phyloP scores from a whole-genome alignment of 148 eudicot genomes.

The Polygonum aviculare region DNA sequence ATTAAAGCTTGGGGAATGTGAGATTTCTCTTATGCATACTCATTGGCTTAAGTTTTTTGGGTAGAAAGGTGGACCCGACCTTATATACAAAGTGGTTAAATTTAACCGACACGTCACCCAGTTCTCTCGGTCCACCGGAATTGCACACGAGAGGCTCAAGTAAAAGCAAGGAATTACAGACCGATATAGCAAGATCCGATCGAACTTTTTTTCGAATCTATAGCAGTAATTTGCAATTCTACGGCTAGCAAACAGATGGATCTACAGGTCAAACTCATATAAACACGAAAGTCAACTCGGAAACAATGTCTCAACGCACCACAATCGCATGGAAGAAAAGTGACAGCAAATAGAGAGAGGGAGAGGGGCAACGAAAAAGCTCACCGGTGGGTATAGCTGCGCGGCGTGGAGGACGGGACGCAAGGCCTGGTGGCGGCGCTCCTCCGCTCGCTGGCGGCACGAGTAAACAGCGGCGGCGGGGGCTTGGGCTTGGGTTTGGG shows the following conservation, averaged over 20 bases:
- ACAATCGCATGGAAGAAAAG: not conserved
- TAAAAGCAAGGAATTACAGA: not conserved
- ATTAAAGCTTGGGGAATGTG: no score
- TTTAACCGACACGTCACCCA: no score
- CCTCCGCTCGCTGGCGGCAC: conserved; percentile 9
- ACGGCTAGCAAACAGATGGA: not conserved
- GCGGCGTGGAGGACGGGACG: conserved; percentile 13
- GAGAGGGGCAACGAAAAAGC: not conserved
- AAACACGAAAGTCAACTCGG: not conserved
- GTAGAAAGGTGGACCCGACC: no score
- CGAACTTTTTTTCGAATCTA: not conserved
- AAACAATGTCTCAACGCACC: not conserved
- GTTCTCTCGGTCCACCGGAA: no score
- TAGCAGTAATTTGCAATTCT: no score
- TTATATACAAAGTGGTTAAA: no score
- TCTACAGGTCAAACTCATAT: not conserved
- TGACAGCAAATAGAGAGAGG: not conserved
- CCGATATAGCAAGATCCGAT: not conserved
- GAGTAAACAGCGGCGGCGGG: not conserved
- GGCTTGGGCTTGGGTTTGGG: conserved; percentile 10
- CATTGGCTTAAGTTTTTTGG: no score
- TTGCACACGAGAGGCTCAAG: no score
- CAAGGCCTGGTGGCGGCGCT: conserved; percentile 19
- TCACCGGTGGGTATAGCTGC: conserved; percentile 15
- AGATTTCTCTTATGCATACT: no score